A percentile compares a stretch with the other conserved stretches of the same genome.
These are phyloP conservation scores for Penicillium sp. DNA, from an alignment of 2,329 filamentous ascomycete species.

Conservation along the genomic window DNA sequence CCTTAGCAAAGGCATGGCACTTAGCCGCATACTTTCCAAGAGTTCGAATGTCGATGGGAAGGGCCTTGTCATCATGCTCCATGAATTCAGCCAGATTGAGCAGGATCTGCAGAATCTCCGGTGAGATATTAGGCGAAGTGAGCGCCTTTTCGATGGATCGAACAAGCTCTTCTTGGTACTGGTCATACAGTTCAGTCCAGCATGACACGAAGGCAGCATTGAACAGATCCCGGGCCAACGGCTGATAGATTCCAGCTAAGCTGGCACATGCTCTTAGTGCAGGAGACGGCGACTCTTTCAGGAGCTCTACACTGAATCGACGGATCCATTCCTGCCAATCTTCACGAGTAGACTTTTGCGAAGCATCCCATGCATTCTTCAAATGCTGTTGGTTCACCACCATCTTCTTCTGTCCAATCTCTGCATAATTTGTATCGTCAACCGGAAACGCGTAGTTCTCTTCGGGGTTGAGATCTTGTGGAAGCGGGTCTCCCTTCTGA, in stretches of 20 bases:
- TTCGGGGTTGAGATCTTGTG: slow-evolving; percentile 88
- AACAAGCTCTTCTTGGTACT: slow-evolving; percentile 95
- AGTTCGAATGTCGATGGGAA: slow-evolving; percentile 95
- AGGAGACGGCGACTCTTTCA: slow-evolving; percentile 95
- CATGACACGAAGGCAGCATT: slow-evolving; percentile 99
- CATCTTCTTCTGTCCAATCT: slow-evolving; percentile 88
- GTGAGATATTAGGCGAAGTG: slow-evolving; percentile 91
- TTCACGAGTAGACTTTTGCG: slow-evolving; percentile 93
- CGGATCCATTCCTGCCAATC: slow-evolving; percentile 99
- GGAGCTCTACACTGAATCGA: slow-evolving; percentile 88
- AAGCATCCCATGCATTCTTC: slow-evolving; percentile 95
- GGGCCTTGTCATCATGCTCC: slow-evolving; percentile 98
- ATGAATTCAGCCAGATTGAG: slow-evolving; percentile 98
- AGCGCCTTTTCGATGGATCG: slow-evolving; percentile 94
- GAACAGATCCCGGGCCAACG: slow-evolving; percentile 89
- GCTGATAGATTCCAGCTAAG: slow-evolving; percentile 86
- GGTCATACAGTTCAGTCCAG: slow-evolving; percentile 96
- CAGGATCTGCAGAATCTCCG: slow-evolving; percentile 89
- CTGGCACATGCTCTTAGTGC: slow-evolving; percentile 90
- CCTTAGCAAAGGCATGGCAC: slow-evolving; percentile 97
- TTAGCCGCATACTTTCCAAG: slow-evolving; percentile 92
- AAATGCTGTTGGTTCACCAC: slow-evolving; percentile 97
- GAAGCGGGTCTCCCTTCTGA: slow-evolving; percentile 91
- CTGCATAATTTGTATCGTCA: slow-evolving; percentile 78
- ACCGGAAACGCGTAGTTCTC: slow-evolving; percentile 74